Conservation (phyloP, 2,329 filamentous ascomycete species). For the Dothiorella sarmentorum region DNA sequence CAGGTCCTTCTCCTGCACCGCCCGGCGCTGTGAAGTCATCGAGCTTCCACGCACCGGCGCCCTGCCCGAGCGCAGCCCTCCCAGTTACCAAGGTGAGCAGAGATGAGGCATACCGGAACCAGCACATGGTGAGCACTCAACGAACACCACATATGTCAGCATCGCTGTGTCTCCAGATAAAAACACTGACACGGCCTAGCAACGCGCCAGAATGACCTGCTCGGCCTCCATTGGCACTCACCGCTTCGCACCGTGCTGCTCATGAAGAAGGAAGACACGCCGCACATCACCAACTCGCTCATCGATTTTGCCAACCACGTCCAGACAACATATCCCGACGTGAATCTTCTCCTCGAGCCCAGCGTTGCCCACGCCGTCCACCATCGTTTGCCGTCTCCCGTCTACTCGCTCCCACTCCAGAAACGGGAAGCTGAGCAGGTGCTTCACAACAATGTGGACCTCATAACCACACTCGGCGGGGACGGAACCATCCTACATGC, state of each 20-base stretch:
- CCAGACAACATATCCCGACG: slow-evolving; percentile 71
- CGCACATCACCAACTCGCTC: slow-evolving; percentile 53
- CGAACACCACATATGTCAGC: neutral
- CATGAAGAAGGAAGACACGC: slow-evolving; percentile 62
- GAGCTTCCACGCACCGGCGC: slow-evolving; percentile 25
- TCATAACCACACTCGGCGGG: slow-evolving; percentile 86
- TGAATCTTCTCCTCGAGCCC: slow-evolving; percentile 80
- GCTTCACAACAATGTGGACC: slow-evolving; percentile 75
- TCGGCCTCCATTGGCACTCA: slow-evolving; percentile 64
- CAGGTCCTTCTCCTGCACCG: slow-evolving; percentile 29
- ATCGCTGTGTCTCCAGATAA: neutral
- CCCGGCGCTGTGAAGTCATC: slow-evolving; percentile 24
- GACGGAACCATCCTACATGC: slow-evolving; percentile 89
- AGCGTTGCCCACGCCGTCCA: slow-evolving; percentile 71
- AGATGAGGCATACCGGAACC: slow-evolving; percentile 1
- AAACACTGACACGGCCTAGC: slow-evolving; percentile 39
- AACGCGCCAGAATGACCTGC: slow-evolving; percentile 56
- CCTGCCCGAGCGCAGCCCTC: slow-evolving; percentile 33
- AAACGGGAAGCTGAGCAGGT: slow-evolving; percentile 15
- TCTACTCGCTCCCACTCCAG: slow-evolving; percentile 42
- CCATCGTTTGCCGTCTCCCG: slow-evolving; percentile 64
- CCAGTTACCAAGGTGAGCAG: slow-evolving; percentile 28
- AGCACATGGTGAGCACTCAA: slow-evolving; percentile 12
- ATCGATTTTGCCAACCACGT: slow-evolving; percentile 66
- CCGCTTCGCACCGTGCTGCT: slow-evolving; percentile 67